These are phyloP conservation scores for Fonsecaea pugnacius DNA, from an alignment of 2,329 filamentous ascomycete species.

Conservation along the genomic window DNA sequence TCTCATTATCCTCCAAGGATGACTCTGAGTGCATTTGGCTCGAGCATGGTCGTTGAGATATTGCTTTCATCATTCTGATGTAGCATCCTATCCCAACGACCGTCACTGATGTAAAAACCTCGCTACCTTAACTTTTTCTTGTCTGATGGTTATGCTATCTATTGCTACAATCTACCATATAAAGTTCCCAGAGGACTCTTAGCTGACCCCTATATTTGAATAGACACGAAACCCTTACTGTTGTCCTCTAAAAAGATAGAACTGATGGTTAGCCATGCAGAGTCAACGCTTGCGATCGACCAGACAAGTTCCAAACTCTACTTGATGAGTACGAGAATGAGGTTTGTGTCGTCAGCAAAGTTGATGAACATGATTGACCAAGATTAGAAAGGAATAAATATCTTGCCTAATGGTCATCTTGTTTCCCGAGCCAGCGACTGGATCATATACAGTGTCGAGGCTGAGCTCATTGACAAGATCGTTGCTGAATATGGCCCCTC, in stretches of 20 bases:
- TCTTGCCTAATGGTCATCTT: constrained; percentile 90
- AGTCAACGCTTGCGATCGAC: constrained; percentile 90
- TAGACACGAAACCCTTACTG: constrained; percentile 14
- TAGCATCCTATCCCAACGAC: constrained; percentile 60
- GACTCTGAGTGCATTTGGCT: constrained; percentile 99
- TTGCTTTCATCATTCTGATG: constrained; percentile 76
- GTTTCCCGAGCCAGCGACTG: constrained; percentile 97
- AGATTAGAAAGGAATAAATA: constrained; percentile 77
- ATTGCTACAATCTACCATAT: constrained; percentile 15
- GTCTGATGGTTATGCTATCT: constrained; percentile 69
- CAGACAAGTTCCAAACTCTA: constrained; percentile 83
- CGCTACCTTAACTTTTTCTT: constrained; percentile 90
- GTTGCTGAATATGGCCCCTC: constrained; percentile 89
- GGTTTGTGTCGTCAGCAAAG: constrained; percentile 67
- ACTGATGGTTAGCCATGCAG: constrained; percentile 55
- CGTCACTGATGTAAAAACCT: constrained; percentile 98
- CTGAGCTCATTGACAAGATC: constrained; percentile 83
- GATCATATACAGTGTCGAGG: constrained; percentile 98
- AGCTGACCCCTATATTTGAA: constrained; percentile 14
- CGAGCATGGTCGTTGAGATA: constrained; percentile 77
- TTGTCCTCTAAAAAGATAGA: neutral
- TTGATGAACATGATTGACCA: constrained; percentile 44
- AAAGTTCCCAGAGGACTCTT: constrained; percentile 9
- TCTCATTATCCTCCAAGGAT: constrained; percentile 66
- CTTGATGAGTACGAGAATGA: constrained; percentile 79